Conservation (phyloP, 805 yeast species). For the Saturnispora mendoncae region DNA sequence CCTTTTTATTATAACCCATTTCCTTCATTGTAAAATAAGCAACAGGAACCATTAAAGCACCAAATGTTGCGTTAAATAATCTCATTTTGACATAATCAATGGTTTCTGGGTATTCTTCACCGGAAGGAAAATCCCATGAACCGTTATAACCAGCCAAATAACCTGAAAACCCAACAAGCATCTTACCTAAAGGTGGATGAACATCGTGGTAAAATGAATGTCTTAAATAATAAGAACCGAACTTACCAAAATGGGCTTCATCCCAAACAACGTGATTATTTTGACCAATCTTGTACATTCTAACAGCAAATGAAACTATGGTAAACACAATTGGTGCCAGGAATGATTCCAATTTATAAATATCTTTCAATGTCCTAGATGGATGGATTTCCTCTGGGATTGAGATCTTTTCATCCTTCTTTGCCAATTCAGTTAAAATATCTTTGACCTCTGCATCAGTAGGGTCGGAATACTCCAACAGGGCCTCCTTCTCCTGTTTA, state of each 20-base stretch:
- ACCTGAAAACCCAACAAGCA: slow-evolving; percentile 84
- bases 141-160: slow-evolving; percentile 54
- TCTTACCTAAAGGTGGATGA: slow-evolving; percentile 95
- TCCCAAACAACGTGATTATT: slow-evolving; percentile 72
- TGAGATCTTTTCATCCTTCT: slow-evolving; percentile 10
- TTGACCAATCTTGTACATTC: slow-evolving; percentile 56
- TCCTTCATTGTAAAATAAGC: slow-evolving; percentile 76
- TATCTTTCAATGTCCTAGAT: slow-evolving; percentile 10
- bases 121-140: slow-evolving; percentile 81
- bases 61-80: slow-evolving; percentile 74
- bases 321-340: slow-evolving; percentile 61
- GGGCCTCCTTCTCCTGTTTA: slow-evolving; percentile 9
- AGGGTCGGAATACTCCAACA: slow-evolving; percentile 10
- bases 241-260: slow-evolving; percentile 91
- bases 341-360: slow-evolving; percentile 23
- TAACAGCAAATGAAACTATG: slow-evolving; percentile 54
- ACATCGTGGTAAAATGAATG: slow-evolving; percentile 93
- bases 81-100: slow-evolving; percentile 82
- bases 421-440: slow-evolving; percentile 24
- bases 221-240: slow-evolving; percentile 81
- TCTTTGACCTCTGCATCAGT: slow-evolving; percentile 28
- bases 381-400: slow-evolving; percentile 15
- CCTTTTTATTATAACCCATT: slow-evolving; percentile 59
- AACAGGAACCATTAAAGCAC: slow-evolving; percentile 77
- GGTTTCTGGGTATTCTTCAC: slow-evolving; percentile 63